Evolutionary conservation across 2,329 filamentous ascomycete genomes (phyloP), one percentile per base, ranked within the genome.

Genomic region (Verticillium isaacii): DNA sequence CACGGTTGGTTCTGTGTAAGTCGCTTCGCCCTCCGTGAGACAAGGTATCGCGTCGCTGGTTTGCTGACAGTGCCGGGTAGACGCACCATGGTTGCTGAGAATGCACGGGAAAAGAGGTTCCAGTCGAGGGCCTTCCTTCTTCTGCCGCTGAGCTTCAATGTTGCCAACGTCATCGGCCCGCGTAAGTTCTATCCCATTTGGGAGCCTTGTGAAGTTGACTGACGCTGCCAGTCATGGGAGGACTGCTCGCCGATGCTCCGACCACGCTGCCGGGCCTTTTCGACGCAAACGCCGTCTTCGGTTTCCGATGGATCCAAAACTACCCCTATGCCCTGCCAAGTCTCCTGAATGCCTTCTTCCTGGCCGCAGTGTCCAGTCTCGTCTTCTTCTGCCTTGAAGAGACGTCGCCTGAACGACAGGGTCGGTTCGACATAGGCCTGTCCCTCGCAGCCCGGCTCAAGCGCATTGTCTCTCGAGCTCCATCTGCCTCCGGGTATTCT

Each of bases 321-420:
- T 91, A 86, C 73, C 89, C 89, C 0, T 92, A 89, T 73, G 87
- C 87, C 1, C 75, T 92, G 45, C 89, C 89, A 0, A 91, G 89
- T 68, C 73, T 92, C 0, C 76, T 90, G 58, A 90, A 86, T 68
- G 86, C 85, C 1, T 64, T 81, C 0, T 86, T 89, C 61, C 80
- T 92, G 12, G 71, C 84, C 3, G 68, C 77, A 1, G 84, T 86
- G 0, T 80, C 84, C 0, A 58, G 82, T 5, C 75, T 81, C 2
- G 81, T 89, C 2, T 77, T 89, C 61, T 77, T 91, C 29, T 88
- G 86, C 14, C 78, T 92, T 1, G 87, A 92, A 71, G 89, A 91
- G 79, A 85, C 82, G 2, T 77, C 81, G 32, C 75, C 74, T 32
- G 73, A 77, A 41, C 78, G 80, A 63, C 77, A 76, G 61, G 73